phyloP scores from a whole-genome alignment of 768 basidiomycete species.

The Leccinum obscurum region DNA sequence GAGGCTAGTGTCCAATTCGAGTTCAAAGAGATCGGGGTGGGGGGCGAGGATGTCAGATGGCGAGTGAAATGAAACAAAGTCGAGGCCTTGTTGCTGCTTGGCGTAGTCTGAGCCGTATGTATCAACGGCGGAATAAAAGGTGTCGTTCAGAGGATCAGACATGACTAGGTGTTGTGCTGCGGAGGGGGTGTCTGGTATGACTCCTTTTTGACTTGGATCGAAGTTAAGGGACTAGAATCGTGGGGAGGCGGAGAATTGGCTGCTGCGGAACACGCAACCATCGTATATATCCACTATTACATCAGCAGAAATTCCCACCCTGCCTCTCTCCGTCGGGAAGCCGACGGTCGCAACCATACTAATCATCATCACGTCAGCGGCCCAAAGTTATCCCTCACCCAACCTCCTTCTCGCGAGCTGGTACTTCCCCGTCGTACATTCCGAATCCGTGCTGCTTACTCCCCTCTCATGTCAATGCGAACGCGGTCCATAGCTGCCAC shows the following conservation, averaged over 20 bases:
- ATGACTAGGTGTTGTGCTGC: constrained; percentile 30
- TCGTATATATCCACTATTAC: constrained; percentile 37
- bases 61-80: constrained; percentile 69
- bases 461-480: constrained; percentile 12
- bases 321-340: constrained; percentile 23
- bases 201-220: constrained; percentile 21
- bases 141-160: constrained; percentile 34
- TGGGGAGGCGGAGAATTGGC: constrained; percentile 7
- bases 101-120: constrained; percentile 38
- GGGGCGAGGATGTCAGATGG: constrained; percentile 73
- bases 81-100: constrained; percentile 48
- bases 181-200: constrained; percentile 19
- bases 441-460: not conserved
- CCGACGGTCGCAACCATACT: constrained; percentile 10
- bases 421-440: constrained; percentile 1
- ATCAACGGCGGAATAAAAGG: constrained; percentile 35
- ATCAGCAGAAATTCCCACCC: constrained; percentile 36
- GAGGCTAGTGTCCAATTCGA: constrained; percentile 73
- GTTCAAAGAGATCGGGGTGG: constrained; percentile 80
- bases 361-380: constrained; percentile 21
- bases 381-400: too few species aligned
- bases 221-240: constrained; percentile 1
- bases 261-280: constrained; percentile 37
- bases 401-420: not conserved
- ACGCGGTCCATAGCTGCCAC: constrained; percentile 25